Conservation (phyloP, 371 early-diverging fungal genomes). For the Fennellomyces sp. region DNA sequence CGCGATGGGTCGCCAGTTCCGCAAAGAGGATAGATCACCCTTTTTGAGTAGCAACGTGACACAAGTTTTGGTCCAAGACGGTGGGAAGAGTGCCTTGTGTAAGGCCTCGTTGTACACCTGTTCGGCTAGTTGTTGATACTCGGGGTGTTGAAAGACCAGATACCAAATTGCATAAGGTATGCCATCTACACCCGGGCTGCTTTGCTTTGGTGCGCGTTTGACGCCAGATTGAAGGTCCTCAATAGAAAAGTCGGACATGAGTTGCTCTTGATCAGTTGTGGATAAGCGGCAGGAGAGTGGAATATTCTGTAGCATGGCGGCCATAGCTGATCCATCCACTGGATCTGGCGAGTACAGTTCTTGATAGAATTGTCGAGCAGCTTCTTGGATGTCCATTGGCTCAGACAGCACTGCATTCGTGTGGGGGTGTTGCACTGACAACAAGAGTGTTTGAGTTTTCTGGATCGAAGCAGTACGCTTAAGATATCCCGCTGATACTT, state of each 20-base stretch:
- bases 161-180: conserved; percentile 2
- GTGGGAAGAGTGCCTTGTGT: conserved; percentile 3
- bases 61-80: conserved; percentile 23
- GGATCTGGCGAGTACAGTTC: conserved; percentile 1
- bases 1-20: conserved; percentile 32
- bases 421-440: neutral
- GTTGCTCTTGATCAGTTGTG: neutral
- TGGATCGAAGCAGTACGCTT: neutral
- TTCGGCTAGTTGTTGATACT: neutral
- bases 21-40: conserved; percentile 10
- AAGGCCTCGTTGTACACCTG: conserved; percentile 21
- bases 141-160: conserved; percentile 10
- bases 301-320: neutral
- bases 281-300: neutral
- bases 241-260: conserved; percentile 1
- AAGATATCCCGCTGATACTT: conserved; percentile 3
- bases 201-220: neutral
- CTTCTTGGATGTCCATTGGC: neutral
- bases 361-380: conserved; percentile 5
- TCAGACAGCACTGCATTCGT: neutral
- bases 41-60: conserved; percentile 21
- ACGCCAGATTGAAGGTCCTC: conserved; percentile 2
- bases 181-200: conserved; percentile 11
- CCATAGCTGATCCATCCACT: neutral
- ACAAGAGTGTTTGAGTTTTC: neutral